phyloP scores from a whole-genome alignment of 148 eudicot species.

The Camellia japonica region DNA sequence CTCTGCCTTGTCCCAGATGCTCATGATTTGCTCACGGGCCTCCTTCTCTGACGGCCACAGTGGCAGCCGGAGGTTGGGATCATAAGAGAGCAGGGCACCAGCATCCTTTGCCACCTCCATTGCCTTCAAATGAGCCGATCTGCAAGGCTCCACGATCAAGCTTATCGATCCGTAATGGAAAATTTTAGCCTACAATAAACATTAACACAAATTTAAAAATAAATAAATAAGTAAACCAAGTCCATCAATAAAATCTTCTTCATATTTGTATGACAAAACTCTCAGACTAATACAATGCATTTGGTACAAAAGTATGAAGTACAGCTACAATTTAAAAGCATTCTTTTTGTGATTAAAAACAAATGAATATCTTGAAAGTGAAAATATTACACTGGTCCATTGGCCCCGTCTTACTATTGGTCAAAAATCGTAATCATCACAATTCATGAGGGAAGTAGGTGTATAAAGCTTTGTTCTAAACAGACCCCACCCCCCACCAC shows the following conservation, averaged over 20 bases:
- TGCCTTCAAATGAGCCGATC: conserved; percentile 87
- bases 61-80: conserved; percentile 82
- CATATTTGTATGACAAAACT: too few species aligned
- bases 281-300: too few species aligned
- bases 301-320: too few species aligned
- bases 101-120: conserved; percentile 87
- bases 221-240: neutral
- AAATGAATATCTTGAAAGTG: too few species aligned
- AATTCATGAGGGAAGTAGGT: neutral
- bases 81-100: conserved; percentile 77
- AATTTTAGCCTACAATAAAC: conserved; percentile 48
- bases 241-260: too few species aligned
- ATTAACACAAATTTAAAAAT: neutral
- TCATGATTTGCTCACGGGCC: conserved; percentile 70
- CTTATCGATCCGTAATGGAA: conserved; percentile 92
- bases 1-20: conserved; percentile 90
- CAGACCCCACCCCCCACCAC: neutral
- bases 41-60: conserved; percentile 76
- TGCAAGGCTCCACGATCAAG: conserved; percentile 89
- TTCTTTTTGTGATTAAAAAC: too few species aligned
- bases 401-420: too few species aligned
- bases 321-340: too few species aligned
- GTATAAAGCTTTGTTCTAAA: neutral
- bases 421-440: neutral
- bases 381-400: too few species aligned